phyloP scores from a whole-genome alignment of 1,284 basidiomycete genomes.

The Heterobasidion irregulare region DNA sequence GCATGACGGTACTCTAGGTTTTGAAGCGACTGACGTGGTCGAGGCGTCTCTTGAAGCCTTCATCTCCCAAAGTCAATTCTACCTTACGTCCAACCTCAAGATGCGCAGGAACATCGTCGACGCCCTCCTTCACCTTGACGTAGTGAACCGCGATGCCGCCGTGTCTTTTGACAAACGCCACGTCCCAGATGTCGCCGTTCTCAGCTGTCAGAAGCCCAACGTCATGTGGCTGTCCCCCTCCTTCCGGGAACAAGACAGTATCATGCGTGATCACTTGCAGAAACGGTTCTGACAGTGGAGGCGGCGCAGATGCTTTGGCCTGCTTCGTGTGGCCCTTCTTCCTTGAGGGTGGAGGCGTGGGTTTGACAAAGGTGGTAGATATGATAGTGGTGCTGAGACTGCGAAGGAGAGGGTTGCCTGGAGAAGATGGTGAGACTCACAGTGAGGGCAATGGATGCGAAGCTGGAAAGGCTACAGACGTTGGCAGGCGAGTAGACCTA shows the following conservation, averaged over 20 bases:
- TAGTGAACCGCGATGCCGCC: constrained; percentile 78
- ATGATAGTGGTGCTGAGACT: constrained; percentile 48
- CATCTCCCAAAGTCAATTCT: constrained; percentile 45
- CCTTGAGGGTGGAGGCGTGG: constrained; percentile 11
- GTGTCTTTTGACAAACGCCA: constrained; percentile 64
- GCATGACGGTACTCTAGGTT: background rate
- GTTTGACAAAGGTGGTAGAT: constrained; percentile 32
- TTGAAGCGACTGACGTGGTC: constrained; percentile 58
- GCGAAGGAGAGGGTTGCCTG: constrained; percentile 60
- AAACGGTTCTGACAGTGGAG: constrained; percentile 30
- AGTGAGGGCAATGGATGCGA: constrained; percentile 7
- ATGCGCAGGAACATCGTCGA: constrained; percentile 32
- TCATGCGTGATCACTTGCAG: constrained; percentile 69
- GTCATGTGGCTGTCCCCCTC: constrained; percentile 82
- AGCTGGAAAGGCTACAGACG: constrained; percentile 30
- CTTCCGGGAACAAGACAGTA: constrained; percentile 85
- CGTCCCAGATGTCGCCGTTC: constrained; percentile 42
- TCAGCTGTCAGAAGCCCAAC: constrained; percentile 50
- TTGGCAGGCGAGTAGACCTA: constrained; percentile 68
- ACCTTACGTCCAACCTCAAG: constrained; percentile 49
- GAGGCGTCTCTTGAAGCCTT: constrained; percentile 62
- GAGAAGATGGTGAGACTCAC: constrained; percentile 5
- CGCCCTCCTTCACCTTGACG: constrained; percentile 39
- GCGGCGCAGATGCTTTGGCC: constrained; percentile 38
- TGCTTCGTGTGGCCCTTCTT: constrained; percentile 35